A percentile compares a stretch with the other conserved stretches of the same genome.
Evolutionary conservation across 352 stramenopile species (phyloP).

Genomic region (Globisporangium heterothallicum): DNA sequence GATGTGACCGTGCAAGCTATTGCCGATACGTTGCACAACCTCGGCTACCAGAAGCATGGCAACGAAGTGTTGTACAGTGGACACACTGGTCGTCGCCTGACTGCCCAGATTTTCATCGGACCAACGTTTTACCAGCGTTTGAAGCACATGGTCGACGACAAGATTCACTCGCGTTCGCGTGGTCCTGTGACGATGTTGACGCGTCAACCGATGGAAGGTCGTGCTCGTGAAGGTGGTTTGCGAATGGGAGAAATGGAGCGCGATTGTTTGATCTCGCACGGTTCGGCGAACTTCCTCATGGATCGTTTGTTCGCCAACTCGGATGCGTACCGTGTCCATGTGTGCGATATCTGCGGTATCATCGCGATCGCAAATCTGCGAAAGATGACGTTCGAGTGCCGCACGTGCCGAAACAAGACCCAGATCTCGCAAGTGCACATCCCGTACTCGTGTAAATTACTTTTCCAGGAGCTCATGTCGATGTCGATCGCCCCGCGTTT

Average conservation of each 20-base stretch:
- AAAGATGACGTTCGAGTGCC: conserved; percentile 99
- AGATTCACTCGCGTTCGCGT: conserved; percentile 97
- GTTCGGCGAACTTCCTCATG: conserved; percentile 98
- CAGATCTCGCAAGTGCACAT: conserved; percentile 96
- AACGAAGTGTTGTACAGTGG: conserved; percentile 99
- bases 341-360: conserved; percentile 98
- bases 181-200: conserved; percentile 97
- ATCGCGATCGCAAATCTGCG: conserved; percentile 98
- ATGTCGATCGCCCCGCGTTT: conserved; percentile 99
- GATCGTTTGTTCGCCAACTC: conserved; percentile 99
- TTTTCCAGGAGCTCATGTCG: conserved; percentile 99
- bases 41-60: conserved; percentile 98
- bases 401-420: conserved; percentile 93
- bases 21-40: conserved; percentile 89
- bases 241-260: conserved; percentile 99
- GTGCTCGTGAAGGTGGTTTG: conserved; percentile 96
- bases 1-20: conserved; percentile 98
- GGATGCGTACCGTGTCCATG: conserved; percentile 98
- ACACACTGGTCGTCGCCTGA: conserved; percentile 96
- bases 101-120: conserved; percentile 98
- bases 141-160: conserved; percentile 99
- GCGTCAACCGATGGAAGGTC: conserved; percentile 98
- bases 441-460: conserved; percentile 99
- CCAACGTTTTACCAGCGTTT: conserved; percentile 99
- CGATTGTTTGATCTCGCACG: conserved; percentile 99